Evolutionary conservation across 345 rosid genomes (phyloP).

Genomic region (Acer yangbiense): DNA sequence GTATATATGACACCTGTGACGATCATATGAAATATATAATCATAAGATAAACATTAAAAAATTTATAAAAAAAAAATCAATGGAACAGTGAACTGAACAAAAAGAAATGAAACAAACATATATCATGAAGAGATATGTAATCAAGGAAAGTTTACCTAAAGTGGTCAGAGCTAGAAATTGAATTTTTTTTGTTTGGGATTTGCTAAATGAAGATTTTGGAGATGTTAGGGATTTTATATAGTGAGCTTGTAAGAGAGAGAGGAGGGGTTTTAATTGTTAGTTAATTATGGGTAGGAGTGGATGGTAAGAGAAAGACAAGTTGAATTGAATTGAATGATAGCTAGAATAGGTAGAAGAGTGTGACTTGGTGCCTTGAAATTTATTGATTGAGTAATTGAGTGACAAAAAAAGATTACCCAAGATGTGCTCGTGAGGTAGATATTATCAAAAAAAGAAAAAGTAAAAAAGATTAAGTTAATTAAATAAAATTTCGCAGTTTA

Average conservation of each 20-base stretch:
- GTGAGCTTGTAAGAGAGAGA: not conserved
- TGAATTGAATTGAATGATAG: not conserved
- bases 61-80: too few species aligned
- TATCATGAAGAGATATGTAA: not conserved
- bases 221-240: not conserved
- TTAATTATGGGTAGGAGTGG: slow-evolving; percentile 32
- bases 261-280: slow-evolving; percentile 8
- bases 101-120: not conserved
- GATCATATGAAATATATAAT: not conserved
- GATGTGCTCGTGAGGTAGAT: too few species aligned
- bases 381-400: not conserved
- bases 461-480: too few species aligned
- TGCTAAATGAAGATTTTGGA: not conserved
- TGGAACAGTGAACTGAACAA: too few species aligned
- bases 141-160: not conserved
- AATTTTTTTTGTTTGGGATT: not conserved
- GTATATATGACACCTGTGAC: not conserved
- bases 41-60: not conserved
- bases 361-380: slow-evolving; percentile 4
- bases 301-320: slow-evolving; percentile 17
- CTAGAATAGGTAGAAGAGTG: slow-evolving; percentile 6
- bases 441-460: too few species aligned
- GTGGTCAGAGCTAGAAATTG: not conserved
- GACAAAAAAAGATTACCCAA: too few species aligned
- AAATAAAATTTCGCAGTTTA: too few species aligned